Conservation (phyloP, 2,329 filamentous ascomycete genomes). For the Rhynchosporium agropyri region DNA sequence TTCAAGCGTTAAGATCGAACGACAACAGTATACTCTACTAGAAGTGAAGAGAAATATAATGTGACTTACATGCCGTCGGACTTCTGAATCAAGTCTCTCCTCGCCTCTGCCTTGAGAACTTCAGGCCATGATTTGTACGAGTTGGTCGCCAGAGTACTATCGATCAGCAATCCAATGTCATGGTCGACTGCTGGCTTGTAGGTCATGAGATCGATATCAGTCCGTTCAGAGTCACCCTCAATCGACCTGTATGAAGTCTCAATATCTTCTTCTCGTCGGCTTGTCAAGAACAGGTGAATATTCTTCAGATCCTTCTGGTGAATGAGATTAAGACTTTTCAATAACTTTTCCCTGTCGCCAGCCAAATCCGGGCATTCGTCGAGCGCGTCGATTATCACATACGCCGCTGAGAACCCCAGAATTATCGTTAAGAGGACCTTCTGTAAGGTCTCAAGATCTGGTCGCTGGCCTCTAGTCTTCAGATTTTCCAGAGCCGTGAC, state of each 20-base stretch:
- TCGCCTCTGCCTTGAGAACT: constrained; percentile 8
- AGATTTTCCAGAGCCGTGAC: neutral
- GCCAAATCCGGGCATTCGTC: constrained; percentile 16
- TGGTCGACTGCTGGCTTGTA: neutral
- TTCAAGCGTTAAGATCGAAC: neutral
- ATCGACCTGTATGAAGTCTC: neutral
- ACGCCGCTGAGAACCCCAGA: constrained; percentile 29
- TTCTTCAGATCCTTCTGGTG: neutral
- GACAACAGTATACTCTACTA: neutral
- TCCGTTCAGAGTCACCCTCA: neutral
- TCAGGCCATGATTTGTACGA: constrained; percentile 11
- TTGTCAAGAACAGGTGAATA: neutral
- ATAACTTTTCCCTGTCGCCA: neutral
- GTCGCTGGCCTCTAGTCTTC: neutral
- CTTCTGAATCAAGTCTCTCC: constrained; percentile 7
- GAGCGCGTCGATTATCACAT: constrained; percentile 15
- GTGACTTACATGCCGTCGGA: constrained; percentile 24
- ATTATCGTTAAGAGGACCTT: constrained; percentile 7
- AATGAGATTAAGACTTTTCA: neutral
- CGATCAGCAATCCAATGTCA: constrained; percentile 18
- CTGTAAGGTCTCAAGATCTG: neutral
- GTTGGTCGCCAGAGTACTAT: neutral
- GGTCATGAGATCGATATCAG: constrained; percentile 7
- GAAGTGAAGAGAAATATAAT: neutral
- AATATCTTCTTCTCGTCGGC: neutral